Evolutionary conservation across 495 filamentous ascomycete species (phyloP), one percentile per base, ranked within the genome.

Genomic region (Podospora pseudocomata): DNA sequence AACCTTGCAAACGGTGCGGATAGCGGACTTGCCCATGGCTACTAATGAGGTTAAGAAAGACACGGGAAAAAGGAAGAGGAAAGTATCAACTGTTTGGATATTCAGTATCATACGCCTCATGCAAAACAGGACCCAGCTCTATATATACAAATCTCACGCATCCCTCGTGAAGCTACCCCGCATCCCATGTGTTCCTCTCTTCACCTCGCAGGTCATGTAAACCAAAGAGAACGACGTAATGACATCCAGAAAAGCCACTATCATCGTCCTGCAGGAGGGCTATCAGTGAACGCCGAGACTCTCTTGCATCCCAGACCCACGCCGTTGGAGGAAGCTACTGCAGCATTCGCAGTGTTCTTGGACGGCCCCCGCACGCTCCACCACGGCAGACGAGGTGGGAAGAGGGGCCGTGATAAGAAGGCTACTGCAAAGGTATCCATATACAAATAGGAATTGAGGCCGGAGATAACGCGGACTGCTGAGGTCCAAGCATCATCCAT

Each of bases 1-100:
- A 28, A 97, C 92, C 75, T 90, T 92, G 65, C 90, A 80, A 20
- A 88, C 90, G 30, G 86, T 91, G 20, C 92, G 90, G 71, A 96
- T 90, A 58, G 65, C 74, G 5, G 75, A 65, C 30, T 69, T 73
- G 66, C 70, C 70, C 77, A 76, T 79, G 28, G 68, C 74, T 55
- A 16, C 39, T 49, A 11, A 16, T 16, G 39, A 49, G 2, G 39
- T 49, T 49, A 11, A 13, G 15, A 49, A 11, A 49, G 39, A 49
- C 30, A 49, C 39, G 39, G 39, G 39, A 49, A 49, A 11, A 49
- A 49, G 9, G 4, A 5, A 5, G 4, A 4, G 7, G 30, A 32
- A 32, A 32, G 7, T 32, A 32, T 32, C 4, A 32, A 32, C 30
- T 32, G 30, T 6, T 32, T 32, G 30, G 30, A 32, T 32, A 5